A percentile compares a stretch with the other conserved stretches of the same genome.
phyloP scores from a whole-genome alignment of 768 basidiomycete genomes.

The Auricularia auricula-judae region DNA sequence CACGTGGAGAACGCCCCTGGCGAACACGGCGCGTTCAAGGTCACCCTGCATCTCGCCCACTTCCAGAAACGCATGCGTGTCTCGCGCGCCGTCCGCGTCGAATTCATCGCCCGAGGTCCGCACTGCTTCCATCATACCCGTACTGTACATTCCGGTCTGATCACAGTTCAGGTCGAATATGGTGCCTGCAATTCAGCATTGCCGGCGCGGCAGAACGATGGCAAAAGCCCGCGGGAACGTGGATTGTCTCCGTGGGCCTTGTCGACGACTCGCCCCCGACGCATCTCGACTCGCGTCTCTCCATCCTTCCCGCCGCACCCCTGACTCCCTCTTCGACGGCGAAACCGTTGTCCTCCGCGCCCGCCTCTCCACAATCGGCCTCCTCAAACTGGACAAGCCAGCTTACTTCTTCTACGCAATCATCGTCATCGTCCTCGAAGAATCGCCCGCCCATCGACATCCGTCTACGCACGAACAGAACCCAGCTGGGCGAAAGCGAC shows the following conservation, averaged over 20 bases:
- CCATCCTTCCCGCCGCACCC: neutral
- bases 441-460: neutral
- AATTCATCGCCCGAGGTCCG: slow-evolving; percentile 54
- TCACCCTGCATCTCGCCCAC: slow-evolving; percentile 35
- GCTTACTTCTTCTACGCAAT: neutral
- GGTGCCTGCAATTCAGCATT: slow-evolving; percentile 34
- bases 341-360: neutral
- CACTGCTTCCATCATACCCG: neutral
- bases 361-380: neutral
- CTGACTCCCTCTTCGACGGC: neutral
- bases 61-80: slow-evolving; percentile 64
- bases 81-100: slow-evolving; percentile 38
- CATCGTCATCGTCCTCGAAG: neutral
- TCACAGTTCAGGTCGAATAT: slow-evolving; percentile 39
- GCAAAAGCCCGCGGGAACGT: neutral
- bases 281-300: neutral
- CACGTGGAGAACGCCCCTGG: slow-evolving; percentile 36
- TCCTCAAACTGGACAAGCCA: neutral
- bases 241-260: neutral
- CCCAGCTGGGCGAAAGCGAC: neutral
- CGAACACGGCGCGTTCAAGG: slow-evolving; percentile 5
- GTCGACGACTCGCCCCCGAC: neutral
- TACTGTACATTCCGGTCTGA: neutral
- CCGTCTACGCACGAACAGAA: neutral
- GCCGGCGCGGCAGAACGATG: neutral